Evolutionary conservation across 805 yeast genomes (phyloP), one percentile per base, ranked within the genome.

Genomic region (Maudiozyma saulgeensis): DNA sequence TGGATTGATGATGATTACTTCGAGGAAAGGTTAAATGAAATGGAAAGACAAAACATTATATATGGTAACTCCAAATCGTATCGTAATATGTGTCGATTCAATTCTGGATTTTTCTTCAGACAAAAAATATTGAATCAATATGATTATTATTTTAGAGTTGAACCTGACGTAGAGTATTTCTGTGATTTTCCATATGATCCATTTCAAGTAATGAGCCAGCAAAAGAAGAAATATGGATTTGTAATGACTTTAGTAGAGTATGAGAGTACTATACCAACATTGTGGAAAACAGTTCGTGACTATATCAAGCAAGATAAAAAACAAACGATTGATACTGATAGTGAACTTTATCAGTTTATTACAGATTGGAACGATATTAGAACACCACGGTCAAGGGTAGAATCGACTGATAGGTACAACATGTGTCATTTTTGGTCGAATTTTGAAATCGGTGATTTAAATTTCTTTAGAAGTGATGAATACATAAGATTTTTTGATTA

Each of bases 81-180:
- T 61, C 78, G 97, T 62, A 90, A 91, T 66, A 93, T 93, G 98
- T 93, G 98, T 67, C 77, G 96, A 38, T 91, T 84, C 71, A 91
- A 93, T 63, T 84, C 95, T 2, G 97, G 98, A 0, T 86, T 75
- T 64, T 93, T 93, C 69, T 91, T 80, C 71, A 78, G 85, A 62
- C 95, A 89, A 61, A 80, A 80, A 49, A 63, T 88, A 43, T 68
- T 90, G 57, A 65, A 71, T 43, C 73, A 82, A 34, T 93, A 86
- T 69, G 91, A 88, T 53, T 93, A 83, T 74, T 91, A 91, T 69
- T 90, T 96, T 80, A 76, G 99, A 54, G 96, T 91, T 12, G 99
- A 91, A 66, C 99, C 99, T 0, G 88, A 82, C 54, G 89, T 90
- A 45, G 81, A 86, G 60, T 85, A 86, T 64, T 85, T 74, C 65